Conservation (phyloP, 2,329 filamentous ascomycete species). For the Cladophialophora carrionii region DNA sequence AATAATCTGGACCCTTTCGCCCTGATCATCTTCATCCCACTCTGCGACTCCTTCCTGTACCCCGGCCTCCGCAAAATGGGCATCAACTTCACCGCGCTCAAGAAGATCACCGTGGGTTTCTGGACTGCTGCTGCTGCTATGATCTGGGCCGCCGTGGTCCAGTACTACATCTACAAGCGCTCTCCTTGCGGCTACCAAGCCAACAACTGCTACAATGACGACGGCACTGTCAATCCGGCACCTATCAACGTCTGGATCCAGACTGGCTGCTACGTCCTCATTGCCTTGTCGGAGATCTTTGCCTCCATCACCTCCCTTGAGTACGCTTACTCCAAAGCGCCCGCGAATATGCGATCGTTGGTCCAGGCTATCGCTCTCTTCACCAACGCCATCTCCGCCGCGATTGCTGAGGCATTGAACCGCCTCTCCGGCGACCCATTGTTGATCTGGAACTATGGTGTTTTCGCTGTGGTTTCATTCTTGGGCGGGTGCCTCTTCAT, state of each 20-base stretch:
- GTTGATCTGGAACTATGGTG: constrained; percentile 72
- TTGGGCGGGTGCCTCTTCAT: constrained; percentile 69
- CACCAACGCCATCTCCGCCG: constrained; percentile 70
- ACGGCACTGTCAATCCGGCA: constrained; percentile 31
- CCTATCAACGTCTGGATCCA: constrained; percentile 51
- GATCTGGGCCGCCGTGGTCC: constrained; percentile 60
- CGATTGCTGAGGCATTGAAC: constrained; percentile 70
- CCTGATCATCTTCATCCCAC: constrained; percentile 55
- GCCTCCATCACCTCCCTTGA: constrained; percentile 70
- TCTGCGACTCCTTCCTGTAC: constrained; percentile 55
- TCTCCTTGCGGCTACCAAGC: constrained; percentile 58
- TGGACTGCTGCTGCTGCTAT: constrained; percentile 57
- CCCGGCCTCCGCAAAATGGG: constrained; percentile 57
- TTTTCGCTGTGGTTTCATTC: constrained; percentile 65
- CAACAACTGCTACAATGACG: constrained; percentile 43
- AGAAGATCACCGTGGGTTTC: constrained; percentile 60
- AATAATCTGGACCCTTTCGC: constrained; percentile 63
- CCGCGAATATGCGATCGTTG: constrained; percentile 76
- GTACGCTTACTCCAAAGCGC: constrained; percentile 74
- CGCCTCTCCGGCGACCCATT: constrained; percentile 66
- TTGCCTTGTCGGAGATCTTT: constrained; percentile 62
- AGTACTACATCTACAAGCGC: constrained; percentile 62
- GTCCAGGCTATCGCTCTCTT: constrained; percentile 70
- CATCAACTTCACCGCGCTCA: constrained; percentile 63
- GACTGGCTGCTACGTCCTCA: constrained; percentile 55